Conservation (phyloP, 129 eudicot genomes). For the Scalesia atractyloides region DNA sequence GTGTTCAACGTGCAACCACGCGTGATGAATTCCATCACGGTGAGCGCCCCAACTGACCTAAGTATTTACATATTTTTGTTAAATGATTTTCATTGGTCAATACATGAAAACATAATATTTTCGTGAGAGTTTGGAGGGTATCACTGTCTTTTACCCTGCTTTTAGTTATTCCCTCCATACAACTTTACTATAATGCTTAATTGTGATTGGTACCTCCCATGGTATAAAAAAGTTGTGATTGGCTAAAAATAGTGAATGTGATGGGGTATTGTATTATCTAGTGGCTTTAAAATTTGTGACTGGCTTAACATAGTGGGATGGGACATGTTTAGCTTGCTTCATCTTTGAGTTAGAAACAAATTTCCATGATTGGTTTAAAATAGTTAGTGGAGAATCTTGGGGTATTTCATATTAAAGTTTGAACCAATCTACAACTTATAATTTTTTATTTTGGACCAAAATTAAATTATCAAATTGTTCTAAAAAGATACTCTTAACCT, state of each 20-base stretch:
- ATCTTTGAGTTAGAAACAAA: background rate
- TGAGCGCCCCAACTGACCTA: too few species aligned
- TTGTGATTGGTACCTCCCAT: slow-evolving; percentile 9
- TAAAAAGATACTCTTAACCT: too few species aligned
- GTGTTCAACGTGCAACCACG: too few species aligned
- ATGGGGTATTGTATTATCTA: background rate
- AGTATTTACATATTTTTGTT: too few species aligned
- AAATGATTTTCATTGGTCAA: too few species aligned
- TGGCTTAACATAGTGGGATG: background rate
- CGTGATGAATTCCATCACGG: too few species aligned
- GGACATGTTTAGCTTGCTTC: background rate
- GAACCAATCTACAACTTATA: too few species aligned
- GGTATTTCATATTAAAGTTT: background rate
- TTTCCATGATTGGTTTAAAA: background rate
- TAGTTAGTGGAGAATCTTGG: slow-evolving; percentile 2
- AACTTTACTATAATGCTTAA: slow-evolving; percentile 6
- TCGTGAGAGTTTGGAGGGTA: background rate
- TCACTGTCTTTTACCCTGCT: background rate
- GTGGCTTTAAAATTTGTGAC: background rate
- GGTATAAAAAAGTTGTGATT: background rate
- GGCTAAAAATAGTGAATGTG: background rate
- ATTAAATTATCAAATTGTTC: too few species aligned
- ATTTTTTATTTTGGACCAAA: too few species aligned
- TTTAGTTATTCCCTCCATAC: background rate
- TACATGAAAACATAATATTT: background rate